Evolutionary conservation across 1,284 basidiomycete genomes (phyloP).

Genomic region (Moesziomyces globuligerus): DNA sequence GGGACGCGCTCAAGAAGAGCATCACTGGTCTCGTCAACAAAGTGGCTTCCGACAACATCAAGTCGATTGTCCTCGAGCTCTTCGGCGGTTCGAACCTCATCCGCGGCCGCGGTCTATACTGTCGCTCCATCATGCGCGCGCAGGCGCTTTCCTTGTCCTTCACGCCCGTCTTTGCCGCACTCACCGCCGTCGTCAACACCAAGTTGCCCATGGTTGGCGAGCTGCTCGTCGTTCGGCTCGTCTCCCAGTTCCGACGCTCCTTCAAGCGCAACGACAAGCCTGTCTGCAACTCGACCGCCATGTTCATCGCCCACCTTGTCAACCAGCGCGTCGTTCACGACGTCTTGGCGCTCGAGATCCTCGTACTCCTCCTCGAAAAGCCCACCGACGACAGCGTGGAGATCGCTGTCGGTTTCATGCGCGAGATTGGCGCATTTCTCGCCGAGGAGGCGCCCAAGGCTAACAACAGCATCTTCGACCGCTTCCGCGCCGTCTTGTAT

Average conservation of each 20-base stretch:
- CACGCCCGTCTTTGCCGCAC: slow-evolving; percentile 93
- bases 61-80: slow-evolving; percentile 88
- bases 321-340: slow-evolving; percentile 96
- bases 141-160: slow-evolving; percentile 96
- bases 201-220: slow-evolving; percentile 97
- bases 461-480: slow-evolving; percentile 90
- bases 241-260: slow-evolving; percentile 92
- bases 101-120: slow-evolving; percentile 64
- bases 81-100: slow-evolving; percentile 66
- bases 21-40: slow-evolving; percentile 99
- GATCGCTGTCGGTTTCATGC: slow-evolving; percentile 96
- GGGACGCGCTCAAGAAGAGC: slow-evolving; percentile 97
- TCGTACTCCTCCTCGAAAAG: slow-evolving; percentile 90
- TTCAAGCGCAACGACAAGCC: slow-evolving; percentile 99
- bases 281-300: slow-evolving; percentile 91
- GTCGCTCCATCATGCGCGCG: slow-evolving; percentile 94
- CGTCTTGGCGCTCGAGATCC: slow-evolving; percentile 91
- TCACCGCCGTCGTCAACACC: slow-evolving; percentile 94
- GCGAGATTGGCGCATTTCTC: slow-evolving; percentile 95
- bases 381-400: slow-evolving; percentile 98
- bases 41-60: slow-evolving; percentile 86
- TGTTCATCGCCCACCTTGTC: slow-evolving; percentile 95
- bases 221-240: slow-evolving; percentile 83
- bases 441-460: slow-evolving; percentile 93
- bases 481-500: slow-evolving; percentile 94